A percentile compares a stretch with the other conserved stretches of the same genome.
Evolutionary conservation across 495 filamentous ascomycete species (phyloP).

Genomic region (Neurospora sp.): DNA sequence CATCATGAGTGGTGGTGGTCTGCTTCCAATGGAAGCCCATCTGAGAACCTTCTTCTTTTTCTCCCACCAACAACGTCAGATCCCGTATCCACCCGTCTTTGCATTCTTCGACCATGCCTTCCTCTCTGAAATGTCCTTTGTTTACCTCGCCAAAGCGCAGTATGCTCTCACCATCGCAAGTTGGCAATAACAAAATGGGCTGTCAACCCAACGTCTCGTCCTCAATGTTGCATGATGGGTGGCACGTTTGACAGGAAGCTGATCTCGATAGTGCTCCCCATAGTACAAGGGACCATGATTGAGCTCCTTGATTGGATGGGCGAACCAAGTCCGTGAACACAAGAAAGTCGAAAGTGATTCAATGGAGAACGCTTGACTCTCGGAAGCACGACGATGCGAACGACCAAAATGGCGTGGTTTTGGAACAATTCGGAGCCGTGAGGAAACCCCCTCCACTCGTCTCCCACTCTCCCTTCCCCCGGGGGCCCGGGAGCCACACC

Average conservation of each 20-base stretch:
- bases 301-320: not conserved
- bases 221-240: not conserved
- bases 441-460: not conserved
- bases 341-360: not conserved
- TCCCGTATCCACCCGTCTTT: not conserved
- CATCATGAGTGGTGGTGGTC: not conserved
- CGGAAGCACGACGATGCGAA: not conserved
- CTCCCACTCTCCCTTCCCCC: not conserved
- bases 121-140: not conserved
- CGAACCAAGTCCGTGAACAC: not conserved
- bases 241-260: not conserved
- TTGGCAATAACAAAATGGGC: not conserved
- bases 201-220: not conserved
- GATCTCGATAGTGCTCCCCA: not conserved
- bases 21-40: not conserved
- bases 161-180: not conserved
- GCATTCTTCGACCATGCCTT: not conserved
- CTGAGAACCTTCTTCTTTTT: not conserved
- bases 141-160: not conserved
- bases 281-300: not conserved
- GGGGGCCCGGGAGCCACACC: not conserved
- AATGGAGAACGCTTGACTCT: conserved; percentile 13
- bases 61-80: not conserved
- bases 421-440: not conserved
- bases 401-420: not conserved